phyloP scores from a whole-genome alignment of 345 rosid species.

The Populus deltoides region DNA sequence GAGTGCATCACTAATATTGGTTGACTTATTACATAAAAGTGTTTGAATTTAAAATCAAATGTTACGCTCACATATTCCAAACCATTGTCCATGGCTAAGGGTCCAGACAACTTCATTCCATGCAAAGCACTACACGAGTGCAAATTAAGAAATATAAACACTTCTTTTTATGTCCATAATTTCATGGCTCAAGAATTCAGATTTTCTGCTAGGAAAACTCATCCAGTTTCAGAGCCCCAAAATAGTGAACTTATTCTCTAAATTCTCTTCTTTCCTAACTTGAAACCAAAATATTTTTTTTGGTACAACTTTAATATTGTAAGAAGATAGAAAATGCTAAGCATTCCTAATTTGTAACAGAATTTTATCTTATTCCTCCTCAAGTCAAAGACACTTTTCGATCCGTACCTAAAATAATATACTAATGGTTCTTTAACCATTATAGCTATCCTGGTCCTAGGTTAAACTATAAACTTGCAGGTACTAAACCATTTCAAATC shows the following conservation, averaged over 20 bases:
- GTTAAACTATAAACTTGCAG: not conserved
- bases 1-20: not conserved
- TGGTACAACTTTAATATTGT: not conserved
- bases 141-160: not conserved
- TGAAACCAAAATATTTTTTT: not conserved
- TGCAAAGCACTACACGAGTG: not conserved
- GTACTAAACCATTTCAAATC: not conserved
- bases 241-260: not conserved
- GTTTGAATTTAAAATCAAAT: not conserved
- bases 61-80: not conserved
- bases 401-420: not conserved
- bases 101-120: not conserved
- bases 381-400: not conserved
- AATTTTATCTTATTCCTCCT: not conserved
- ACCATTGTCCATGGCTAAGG: not conserved
- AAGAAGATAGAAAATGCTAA: not conserved
- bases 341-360: not conserved
- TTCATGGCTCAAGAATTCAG: not conserved
- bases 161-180: not conserved
- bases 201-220: not conserved
- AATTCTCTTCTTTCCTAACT: not conserved
- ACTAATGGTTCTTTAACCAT: not conserved
- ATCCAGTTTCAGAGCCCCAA: not conserved
- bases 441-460: not conserved
- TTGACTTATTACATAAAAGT: not conserved